Percentiles rank a stretch among this genome's conserved stretches.
Conservation (phyloP, 441 rosid genomes). For the Croton laevigatus region DNA sequence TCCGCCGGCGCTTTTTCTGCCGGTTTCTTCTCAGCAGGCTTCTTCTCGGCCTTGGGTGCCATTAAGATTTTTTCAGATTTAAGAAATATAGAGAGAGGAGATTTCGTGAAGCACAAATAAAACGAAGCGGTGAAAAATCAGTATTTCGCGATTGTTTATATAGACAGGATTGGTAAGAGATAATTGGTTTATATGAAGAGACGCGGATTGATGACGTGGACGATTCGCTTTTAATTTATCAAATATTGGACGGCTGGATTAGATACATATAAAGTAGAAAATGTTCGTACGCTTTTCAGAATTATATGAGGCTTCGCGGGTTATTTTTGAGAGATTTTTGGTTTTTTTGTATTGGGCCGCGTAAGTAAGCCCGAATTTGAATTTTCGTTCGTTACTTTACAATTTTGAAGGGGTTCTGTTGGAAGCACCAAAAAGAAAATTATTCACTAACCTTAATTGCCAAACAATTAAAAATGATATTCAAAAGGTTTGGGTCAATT, state of each 20-base stretch:
- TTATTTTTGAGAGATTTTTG: not conserved
- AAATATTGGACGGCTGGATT: conserved; percentile 4
- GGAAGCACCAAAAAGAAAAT: too few species aligned
- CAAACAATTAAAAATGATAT: too few species aligned
- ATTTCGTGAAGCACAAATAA: fast-evolving
- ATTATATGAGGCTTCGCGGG: conserved; percentile 11
- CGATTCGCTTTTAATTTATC: not conserved
- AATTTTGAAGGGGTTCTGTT: too few species aligned
- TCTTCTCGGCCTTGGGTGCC: conserved; percentile 32
- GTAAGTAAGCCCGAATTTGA: too few species aligned
- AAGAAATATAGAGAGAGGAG: too few species aligned
- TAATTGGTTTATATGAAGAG: conserved; percentile 13
- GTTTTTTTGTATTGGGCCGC: not conserved
- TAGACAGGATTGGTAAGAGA: not conserved
- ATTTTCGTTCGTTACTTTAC: too few species aligned
- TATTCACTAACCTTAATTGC: too few species aligned
- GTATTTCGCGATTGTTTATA: conserved; percentile 12
- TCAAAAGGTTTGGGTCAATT: too few species aligned
- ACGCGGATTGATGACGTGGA: conserved; percentile 25
- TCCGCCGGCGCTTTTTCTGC: conserved; percentile 27
- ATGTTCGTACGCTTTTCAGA: not conserved
- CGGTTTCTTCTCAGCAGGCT: conserved; percentile 24
- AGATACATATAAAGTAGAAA: not conserved
- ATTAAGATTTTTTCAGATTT: not conserved
- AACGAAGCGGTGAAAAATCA: fast-evolving